Evolutionary conservation across 495 filamentous ascomycete genomes (phyloP).

Genomic region (Tuber magnatum): DNA sequence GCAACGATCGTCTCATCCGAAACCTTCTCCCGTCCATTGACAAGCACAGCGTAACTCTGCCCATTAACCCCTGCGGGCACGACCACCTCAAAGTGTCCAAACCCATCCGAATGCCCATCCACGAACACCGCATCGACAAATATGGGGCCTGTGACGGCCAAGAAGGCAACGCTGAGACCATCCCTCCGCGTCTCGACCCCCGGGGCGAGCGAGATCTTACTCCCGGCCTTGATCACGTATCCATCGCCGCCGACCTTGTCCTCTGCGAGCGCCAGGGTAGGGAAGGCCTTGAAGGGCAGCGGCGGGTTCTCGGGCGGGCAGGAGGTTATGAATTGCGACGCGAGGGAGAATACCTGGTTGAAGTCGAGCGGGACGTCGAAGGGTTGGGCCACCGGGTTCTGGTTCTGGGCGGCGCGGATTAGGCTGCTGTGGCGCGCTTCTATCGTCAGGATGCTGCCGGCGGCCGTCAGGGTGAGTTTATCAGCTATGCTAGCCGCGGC

Average conservation of each 20-base stretch:
- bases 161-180: conserved; percentile 43
- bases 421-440: conserved; percentile 57
- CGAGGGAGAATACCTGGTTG: conserved; percentile 57
- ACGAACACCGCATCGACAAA: conserved; percentile 27
- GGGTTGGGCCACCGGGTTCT: conserved; percentile 50
- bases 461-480: conserved; percentile 52
- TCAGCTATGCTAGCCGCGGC: conserved; percentile 53
- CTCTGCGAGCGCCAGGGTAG: conserved; percentile 40
- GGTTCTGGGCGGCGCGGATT: conserved; percentile 48
- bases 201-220: conserved; percentile 14
- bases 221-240: conserved; percentile 15
- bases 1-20: conserved; percentile 47
- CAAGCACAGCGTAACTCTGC: conserved; percentile 48
- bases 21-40: conserved; percentile 41
- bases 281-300: conserved; percentile 56
- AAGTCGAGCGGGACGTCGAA: conserved; percentile 54
- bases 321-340: conserved; percentile 52
- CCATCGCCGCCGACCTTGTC: neutral
- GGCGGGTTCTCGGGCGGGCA: conserved; percentile 52
- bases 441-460: conserved; percentile 56
- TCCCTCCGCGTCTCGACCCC: neutral
- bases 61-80: conserved; percentile 46
- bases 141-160: conserved; percentile 43
- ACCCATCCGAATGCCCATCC: conserved; percentile 6
- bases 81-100: conserved; percentile 20